Percentiles rank a stretch among this genome's conserved stretches.
Evolutionary conservation across 2,329 filamentous ascomycete species (phyloP).

Genomic region (Madurella fahalii): DNA sequence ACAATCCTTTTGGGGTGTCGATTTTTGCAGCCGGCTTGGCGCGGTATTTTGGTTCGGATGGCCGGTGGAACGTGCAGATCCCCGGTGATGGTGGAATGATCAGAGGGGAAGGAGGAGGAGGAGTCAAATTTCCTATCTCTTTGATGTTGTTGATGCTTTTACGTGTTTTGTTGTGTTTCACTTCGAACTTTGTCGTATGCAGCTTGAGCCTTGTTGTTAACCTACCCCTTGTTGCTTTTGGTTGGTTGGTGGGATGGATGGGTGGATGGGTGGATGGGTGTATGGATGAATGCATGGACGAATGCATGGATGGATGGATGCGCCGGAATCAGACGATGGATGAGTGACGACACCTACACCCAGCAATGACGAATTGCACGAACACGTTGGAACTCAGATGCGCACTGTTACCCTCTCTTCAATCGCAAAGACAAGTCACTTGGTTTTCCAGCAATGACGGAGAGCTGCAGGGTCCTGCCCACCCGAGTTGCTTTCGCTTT

Average conservation of each 20-base stretch:
- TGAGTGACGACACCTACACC: background rate
- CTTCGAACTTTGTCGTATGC: too few species aligned
- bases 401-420: too few species aligned
- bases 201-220: background rate
- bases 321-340: background rate
- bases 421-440: too few species aligned
- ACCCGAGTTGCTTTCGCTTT: too few species aligned
- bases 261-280: background rate
- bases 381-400: too few species aligned
- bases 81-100: too few species aligned
- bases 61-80: too few species aligned
- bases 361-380: background rate
- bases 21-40: background rate
- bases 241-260: too few species aligned
- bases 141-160: background rate
- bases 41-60: too few species aligned
- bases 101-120: too few species aligned
- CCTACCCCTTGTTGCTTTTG: background rate
- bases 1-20: slow-evolving; percentile 9
- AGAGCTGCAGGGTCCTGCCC: too few species aligned
- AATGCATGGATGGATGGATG: slow-evolving; percentile 5
- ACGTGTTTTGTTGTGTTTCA: background rate
- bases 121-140: background rate
- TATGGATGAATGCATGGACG: background rate
- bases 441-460: too few species aligned